Percentiles rank a stretch among this genome's conserved stretches.
phyloP scores from a whole-genome alignment of 208 protist species.

The Trypanosoma congolense region DNA sequence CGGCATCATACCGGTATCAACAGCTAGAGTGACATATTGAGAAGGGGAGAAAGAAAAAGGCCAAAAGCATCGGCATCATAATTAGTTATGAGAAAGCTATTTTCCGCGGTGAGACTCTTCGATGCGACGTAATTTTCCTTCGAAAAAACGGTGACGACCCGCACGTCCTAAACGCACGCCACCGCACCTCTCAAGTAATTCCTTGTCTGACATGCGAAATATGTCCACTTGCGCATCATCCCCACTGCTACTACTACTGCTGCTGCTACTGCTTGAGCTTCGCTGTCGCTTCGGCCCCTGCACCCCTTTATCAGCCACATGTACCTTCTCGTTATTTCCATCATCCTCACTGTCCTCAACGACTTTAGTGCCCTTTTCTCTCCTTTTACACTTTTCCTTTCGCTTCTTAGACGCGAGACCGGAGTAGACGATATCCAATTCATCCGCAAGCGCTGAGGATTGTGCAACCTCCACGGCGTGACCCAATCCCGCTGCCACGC shows the following conservation, averaged over 20 bases:
- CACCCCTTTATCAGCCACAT: not conserved
- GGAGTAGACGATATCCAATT: slow-evolving; percentile 65
- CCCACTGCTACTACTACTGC: slow-evolving; percentile 13
- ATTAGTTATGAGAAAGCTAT: no score
- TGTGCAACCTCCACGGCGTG: slow-evolving; percentile 51
- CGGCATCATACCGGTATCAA: no score
- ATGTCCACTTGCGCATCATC: slow-evolving; percentile 21
- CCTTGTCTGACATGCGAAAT: slow-evolving; percentile 56
- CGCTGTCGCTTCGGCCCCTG: slow-evolving; percentile 6
- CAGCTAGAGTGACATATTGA: no score
- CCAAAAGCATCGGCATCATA: no score
- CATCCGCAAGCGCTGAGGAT: slow-evolving; percentile 48
- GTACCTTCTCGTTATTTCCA: not conserved
- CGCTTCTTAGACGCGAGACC: not conserved
- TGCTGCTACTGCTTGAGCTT: slow-evolving; percentile 13
- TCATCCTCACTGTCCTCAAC: not conserved
- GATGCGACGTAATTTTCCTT: slow-evolving; percentile 79
- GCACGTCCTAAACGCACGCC: slow-evolving; percentile 79
- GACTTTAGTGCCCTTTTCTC: not conserved
- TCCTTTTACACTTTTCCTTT: slow-evolving; percentile 3
- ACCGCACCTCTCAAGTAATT: slow-evolving; percentile 67
- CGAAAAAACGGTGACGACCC: slow-evolving; percentile 82
- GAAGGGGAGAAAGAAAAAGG: no score
- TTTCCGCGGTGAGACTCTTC: slow-evolving; percentile 26
- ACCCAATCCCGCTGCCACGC: slow-evolving; percentile 62